Conservation (phyloP, 2,329 filamentous ascomycete species). For the Fusarium newnesense region DNA sequence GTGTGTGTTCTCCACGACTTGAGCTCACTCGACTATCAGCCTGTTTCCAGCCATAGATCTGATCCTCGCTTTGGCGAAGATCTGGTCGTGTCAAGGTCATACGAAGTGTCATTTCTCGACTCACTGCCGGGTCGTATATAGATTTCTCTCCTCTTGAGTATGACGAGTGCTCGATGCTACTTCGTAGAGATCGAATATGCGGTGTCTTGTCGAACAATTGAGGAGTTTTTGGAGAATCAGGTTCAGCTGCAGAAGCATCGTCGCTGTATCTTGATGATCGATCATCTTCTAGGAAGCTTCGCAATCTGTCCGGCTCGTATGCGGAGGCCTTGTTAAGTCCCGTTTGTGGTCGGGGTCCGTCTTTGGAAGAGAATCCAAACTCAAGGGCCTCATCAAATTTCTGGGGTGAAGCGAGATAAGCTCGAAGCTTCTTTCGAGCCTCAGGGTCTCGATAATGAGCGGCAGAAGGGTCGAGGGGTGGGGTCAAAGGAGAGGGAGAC, state of each 20-base stretch:
- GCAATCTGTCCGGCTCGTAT: constrained; percentile 60
- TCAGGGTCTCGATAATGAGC: constrained; percentile 92
- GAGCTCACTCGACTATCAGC: constrained; percentile 57
- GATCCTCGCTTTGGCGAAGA: constrained; percentile 78
- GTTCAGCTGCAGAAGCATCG: constrained; percentile 64
- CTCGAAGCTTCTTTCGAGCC: constrained; percentile 83
- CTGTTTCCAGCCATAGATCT: constrained; percentile 75
- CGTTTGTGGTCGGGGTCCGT: constrained; percentile 52
- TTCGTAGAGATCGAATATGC: constrained; percentile 44
- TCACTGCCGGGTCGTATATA: constrained; percentile 64
- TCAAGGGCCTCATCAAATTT: constrained; percentile 97
- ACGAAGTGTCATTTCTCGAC: constrained; percentile 90
- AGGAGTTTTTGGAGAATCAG: constrained; percentile 69
- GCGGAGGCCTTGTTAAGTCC: constrained; percentile 45
- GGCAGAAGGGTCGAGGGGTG: constrained; percentile 72
- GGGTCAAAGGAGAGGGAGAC: constrained; percentile 33
- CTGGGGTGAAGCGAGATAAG: constrained; percentile 87
- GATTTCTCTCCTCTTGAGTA: constrained; percentile 53
- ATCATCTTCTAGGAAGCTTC: constrained; percentile 69
- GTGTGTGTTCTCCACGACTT: constrained; percentile 47
- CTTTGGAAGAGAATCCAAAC: constrained; percentile 84
- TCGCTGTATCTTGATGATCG: constrained; percentile 66
- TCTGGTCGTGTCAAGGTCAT: constrained; percentile 96
- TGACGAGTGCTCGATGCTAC: constrained; percentile 41
- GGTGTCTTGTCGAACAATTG: constrained; percentile 56